Conservation (phyloP, 192 early-diverging fungal genomes). For the Coemansia sp. region DNA sequence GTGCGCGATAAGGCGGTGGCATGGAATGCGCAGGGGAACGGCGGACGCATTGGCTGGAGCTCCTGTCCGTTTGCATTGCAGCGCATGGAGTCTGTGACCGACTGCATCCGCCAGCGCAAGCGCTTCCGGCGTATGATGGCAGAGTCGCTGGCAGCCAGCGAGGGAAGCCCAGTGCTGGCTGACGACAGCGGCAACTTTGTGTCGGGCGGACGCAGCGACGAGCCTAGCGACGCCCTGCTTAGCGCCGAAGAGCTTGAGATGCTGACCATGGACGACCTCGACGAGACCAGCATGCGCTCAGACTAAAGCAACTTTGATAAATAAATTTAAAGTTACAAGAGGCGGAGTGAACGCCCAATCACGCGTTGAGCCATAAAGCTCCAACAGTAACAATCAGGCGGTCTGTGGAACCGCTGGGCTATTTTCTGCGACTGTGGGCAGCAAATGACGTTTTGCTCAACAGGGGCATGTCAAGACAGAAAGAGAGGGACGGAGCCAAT, state of each 20-base stretch:
- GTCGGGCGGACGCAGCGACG: conserved; percentile 1
- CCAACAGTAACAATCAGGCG: neutral
- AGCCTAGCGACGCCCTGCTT: neutral
- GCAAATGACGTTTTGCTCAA: conserved; percentile 5
- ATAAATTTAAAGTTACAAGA: neutral
- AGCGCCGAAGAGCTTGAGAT: conserved; percentile 34
- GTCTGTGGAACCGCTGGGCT: conserved; percentile 14
- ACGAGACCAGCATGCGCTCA: neutral
- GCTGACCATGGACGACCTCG: conserved; percentile 24
- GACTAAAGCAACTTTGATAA: neutral
- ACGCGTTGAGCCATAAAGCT: neutral
- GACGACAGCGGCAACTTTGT: neutral
- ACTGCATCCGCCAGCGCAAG: conserved; percentile 36
- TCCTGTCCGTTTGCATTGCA: conserved; percentile 33
- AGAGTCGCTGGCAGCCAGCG: conserved; percentile 26
- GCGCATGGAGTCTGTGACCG: conserved; percentile 34
- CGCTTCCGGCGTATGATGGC: conserved; percentile 42
- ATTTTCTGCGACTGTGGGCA: conserved; percentile 8
- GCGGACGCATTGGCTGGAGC: conserved; percentile 47
- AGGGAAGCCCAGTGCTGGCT: conserved; percentile 18
- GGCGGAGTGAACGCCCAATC: neutral
- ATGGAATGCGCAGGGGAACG: conserved; percentile 40
- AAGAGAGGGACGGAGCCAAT: conserved; percentile 7
- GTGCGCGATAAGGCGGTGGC: conserved; percentile 61
- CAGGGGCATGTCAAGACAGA: neutral